Conservation (phyloP, 495 filamentous ascomycete species). For the Aspergillus wentii region DNA sequence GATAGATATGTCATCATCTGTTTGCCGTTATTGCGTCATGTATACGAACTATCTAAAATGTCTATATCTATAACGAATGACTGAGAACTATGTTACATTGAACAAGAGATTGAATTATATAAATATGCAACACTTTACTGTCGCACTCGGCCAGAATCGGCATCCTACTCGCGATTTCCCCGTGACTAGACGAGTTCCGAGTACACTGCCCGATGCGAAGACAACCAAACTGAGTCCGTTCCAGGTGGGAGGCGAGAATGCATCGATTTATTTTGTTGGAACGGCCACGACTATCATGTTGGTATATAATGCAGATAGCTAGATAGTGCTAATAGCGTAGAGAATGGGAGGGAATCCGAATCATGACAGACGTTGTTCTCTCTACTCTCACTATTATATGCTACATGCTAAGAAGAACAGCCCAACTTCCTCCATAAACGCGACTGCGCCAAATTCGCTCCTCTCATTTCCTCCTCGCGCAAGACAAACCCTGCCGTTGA, state of each 20-base stretch:
- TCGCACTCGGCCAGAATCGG: no score
- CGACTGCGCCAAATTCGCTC: conserved; percentile 64
- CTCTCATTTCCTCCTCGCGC: conserved; percentile 50
- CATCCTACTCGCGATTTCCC: no score
- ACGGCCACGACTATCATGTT: conserved; percentile 63
- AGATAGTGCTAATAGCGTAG: conserved; percentile 15
- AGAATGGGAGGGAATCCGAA: conserved; percentile 56
- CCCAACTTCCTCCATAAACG: conserved; percentile 68
- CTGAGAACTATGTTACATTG: no score
- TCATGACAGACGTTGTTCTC: conserved; percentile 54
- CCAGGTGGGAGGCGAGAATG: conserved; percentile 33
- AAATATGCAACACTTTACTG: no score
- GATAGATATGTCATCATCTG: no score
- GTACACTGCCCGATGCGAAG: conserved; percentile 37
- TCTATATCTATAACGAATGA: no score
- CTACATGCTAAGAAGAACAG: no score
- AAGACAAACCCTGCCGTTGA: conserved; percentile 57
- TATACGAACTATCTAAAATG: no score
- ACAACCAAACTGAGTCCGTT: conserved; percentile 38
- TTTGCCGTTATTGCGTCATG: no score
- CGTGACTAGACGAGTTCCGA: no score
- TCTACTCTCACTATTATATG: no score
- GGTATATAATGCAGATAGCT: conserved; percentile 1
- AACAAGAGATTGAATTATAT: no score
- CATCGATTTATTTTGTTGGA: conserved; percentile 54